Percentiles rank a stretch among this genome's conserved stretches.
phyloP scores from a whole-genome alignment of 495 filamentous ascomycete species.

The Cudoniella acicularis region DNA sequence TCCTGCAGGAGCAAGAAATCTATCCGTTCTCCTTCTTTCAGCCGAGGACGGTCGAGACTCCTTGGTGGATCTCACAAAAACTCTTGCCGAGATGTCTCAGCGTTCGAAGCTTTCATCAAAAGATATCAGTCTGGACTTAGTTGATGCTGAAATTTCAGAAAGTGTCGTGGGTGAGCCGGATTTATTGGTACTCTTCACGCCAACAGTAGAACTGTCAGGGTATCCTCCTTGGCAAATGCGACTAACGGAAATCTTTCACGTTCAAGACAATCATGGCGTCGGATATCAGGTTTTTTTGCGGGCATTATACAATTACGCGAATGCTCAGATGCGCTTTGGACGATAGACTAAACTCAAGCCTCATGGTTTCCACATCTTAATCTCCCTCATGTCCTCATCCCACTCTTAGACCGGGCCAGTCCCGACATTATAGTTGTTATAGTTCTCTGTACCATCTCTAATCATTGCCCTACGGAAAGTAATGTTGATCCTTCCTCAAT shows the following conservation, averaged over 20 bases:
- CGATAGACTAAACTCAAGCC: conserved; percentile 44
- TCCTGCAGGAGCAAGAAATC: conserved; percentile 36
- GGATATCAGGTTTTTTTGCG: conserved; percentile 91
- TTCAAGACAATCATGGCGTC: conserved; percentile 69
- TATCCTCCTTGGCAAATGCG: conserved; percentile 97
- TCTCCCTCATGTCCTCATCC: conserved; percentile 50
- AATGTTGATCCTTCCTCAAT: conserved; percentile 67
- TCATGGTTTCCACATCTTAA: conserved; percentile 43
- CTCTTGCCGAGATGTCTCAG: conserved; percentile 91
- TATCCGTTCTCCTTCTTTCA: conserved; percentile 84
- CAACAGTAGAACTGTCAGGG: conserved; percentile 74
- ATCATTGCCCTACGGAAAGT: conserved; percentile 65
- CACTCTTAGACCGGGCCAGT: conserved; percentile 58
- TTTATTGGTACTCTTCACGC: conserved; percentile 80
- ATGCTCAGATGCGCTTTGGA: conserved; percentile 85
- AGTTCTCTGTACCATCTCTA: conserved; percentile 64
- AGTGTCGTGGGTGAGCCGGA: conserved; percentile 80
- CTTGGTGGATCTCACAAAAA: conserved; percentile 92
- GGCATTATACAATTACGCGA: conserved; percentile 76
- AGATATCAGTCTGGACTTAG: conserved; percentile 79
- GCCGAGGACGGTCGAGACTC: conserved; percentile 87
- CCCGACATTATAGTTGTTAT: conserved; percentile 67
- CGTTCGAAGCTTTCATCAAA: conserved; percentile 70
- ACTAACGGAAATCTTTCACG: conserved; percentile 87
- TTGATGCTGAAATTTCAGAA: conserved; percentile 80